These are phyloP conservation scores for Stagonosporopsis chrysanthemi DNA, from an alignment of 2,329 filamentous ascomycete genomes.

Conservation along the genomic window DNA sequence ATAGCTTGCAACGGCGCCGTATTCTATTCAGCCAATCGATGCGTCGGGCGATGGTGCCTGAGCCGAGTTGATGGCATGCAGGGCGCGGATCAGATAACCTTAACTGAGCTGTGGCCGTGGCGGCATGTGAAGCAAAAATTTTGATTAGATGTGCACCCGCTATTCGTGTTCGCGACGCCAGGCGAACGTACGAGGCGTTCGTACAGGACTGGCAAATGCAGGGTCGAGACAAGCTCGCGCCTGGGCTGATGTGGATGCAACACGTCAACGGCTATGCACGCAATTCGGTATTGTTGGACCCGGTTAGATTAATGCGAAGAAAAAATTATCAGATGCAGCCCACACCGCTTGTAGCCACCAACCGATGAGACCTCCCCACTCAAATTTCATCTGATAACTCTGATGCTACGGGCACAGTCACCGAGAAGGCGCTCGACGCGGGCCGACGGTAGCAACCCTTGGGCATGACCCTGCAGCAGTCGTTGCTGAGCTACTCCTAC, in stretches of 20 bases:
- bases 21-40: conserved; percentile 8
- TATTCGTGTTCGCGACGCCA: not conserved
- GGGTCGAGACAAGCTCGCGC: conserved; percentile 2
- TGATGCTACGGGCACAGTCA: conserved; percentile 13
- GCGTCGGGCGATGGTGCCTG: not conserved
- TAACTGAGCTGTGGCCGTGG: conserved; percentile 30
- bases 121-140: conserved; percentile 19
- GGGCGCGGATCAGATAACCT: conserved; percentile 46
- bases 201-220: conserved; percentile 15
- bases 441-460: not conserved
- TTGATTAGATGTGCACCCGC: conserved; percentile 26
- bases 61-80: conserved; percentile 23
- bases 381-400: conserved; percentile 25
- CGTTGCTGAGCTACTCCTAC: too few species aligned
- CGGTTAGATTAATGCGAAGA: conserved; percentile 3
- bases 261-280: conserved; percentile 29
- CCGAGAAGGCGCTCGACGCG: not conserved
- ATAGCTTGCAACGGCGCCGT: conserved; percentile 1
- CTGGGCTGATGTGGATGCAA: conserved; percentile 18
- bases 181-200: conserved; percentile 19
- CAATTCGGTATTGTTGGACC: conserved; percentile 9
- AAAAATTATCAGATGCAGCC: conserved; percentile 25
- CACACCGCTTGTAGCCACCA: conserved; percentile 13
- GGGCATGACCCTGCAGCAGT: not conserved
- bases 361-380: conserved; percentile 7